These are phyloP conservation scores for Neonectria faginata DNA, from an alignment of 2,329 filamentous ascomycete species.

Conservation along the genomic window DNA sequence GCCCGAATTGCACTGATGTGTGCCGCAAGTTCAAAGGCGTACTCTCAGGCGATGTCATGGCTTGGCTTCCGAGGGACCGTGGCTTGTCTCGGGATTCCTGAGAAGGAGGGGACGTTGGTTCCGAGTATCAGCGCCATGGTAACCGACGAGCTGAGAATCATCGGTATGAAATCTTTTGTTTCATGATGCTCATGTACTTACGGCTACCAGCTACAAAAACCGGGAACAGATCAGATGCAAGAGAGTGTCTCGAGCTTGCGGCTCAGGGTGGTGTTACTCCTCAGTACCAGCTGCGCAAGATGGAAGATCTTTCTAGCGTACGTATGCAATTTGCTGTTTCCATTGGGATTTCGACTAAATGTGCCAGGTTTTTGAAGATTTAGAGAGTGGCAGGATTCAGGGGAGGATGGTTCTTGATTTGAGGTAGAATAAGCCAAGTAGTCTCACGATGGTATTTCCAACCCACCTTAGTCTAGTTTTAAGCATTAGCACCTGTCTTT, in stretches of 20 bases:
- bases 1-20: constrained; percentile 40
- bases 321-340: not conserved
- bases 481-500: not conserved
- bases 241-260: constrained; percentile 24
- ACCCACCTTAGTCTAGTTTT: not conserved
- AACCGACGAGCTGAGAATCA: constrained; percentile 16
- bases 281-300: constrained; percentile 16
- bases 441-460: not conserved
- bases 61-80: constrained; percentile 45
- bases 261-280: constrained; percentile 8
- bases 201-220: constrained; percentile 14
- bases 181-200: not conserved
- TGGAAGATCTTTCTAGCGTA: constrained; percentile 16
- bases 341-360: not conserved
- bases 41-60: constrained; percentile 39
- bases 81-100: constrained; percentile 44
- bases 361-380: constrained; percentile 10
- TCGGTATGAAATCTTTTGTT: not conserved
- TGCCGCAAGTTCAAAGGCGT: constrained; percentile 37
- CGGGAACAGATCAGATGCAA: constrained; percentile 19
- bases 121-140: constrained; percentile 16
- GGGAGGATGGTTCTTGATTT: constrained; percentile 23
- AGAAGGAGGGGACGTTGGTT: constrained; percentile 10
- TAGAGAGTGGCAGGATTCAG: constrained; percentile 20
- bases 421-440: not conserved